Evolutionary conservation across 1,139 yeast genomes (phyloP).

Genomic region (Spathaspora sp.): DNA sequence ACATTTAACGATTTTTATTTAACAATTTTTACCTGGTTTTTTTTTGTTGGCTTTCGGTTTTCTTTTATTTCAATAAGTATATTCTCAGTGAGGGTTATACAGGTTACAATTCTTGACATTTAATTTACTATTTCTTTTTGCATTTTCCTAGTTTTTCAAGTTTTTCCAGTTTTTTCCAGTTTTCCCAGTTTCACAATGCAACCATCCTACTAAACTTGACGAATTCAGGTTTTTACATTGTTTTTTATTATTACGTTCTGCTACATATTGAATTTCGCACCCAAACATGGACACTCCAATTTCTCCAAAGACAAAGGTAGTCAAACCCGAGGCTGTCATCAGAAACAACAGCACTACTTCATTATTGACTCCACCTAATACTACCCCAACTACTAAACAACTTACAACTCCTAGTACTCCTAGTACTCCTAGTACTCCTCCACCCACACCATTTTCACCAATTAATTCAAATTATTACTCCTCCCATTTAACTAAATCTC

Average conservation of each 20-base stretch:
- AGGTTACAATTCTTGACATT: neutral
- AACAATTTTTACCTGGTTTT: neutral
- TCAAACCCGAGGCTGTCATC: neutral
- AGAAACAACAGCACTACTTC: neutral
- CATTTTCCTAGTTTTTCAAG: too few relatives aligned
- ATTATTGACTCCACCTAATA: slow-evolving; percentile 6
- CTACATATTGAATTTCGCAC: neutral
- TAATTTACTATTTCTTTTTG: neutral
- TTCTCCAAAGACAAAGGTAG: neutral
- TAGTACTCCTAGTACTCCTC: too few relatives aligned
- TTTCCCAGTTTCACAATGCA: neutral
- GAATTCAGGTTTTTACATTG: neutral
- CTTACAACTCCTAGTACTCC: neutral
- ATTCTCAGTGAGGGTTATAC: too few relatives aligned
- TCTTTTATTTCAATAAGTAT: neutral
- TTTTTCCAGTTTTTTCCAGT: too few relatives aligned
- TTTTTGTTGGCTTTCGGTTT: neutral
- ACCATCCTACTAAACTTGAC: neutral
- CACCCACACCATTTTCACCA: slow-evolving; percentile 23
- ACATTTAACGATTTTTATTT: neutral
- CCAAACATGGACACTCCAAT: slow-evolving; percentile 2
- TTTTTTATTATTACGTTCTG: neutral
- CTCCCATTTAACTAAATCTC: slow-evolving; percentile 38
- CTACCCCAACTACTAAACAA: slow-evolving; percentile 1
- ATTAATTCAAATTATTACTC: slow-evolving; percentile 43